Base-by-base conservation (phyloP, 2,329 filamentous ascomycete genomes). In the Fusarium bactridioides region DNA sequence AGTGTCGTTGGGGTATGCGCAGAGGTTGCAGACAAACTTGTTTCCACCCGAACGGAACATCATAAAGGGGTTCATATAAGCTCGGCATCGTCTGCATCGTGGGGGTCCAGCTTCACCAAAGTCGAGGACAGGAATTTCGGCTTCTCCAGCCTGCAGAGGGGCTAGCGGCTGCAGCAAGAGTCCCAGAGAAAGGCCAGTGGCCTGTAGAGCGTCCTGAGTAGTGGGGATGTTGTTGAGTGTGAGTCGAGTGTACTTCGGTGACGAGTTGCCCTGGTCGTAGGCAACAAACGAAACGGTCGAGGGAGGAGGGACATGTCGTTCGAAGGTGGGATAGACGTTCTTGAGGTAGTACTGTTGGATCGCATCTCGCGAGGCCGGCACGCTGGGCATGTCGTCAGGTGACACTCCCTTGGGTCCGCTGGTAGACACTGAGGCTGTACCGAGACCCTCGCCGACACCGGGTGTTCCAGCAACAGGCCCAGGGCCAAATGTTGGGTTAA, bases 61-160 rank as follows among this genome's bases (percentile, higher is more conserved):
- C 96, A 99, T 98, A 80, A 99, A 99, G 4, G 96, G 96, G 79
- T 99, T 99, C 84, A 99, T 97, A 83, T 99, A 99, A 19, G 95
- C 93, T 79, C 96, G 89, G 85, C 96, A 99, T 83, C 96, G 89
- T 77, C 94, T 90, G 83, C 96, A 99, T 80, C 96, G 90, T 27
- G 96, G 96, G 44, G 96, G 96, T 0, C 96, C 96, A 43, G 85
- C 84, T 45, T 98, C 94, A 54, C 96, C 96, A 86, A 98, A 99
- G 83, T 99, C 96, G 29, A 99, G 87, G 9, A 99, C 92, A 2
- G 96, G 96, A 61, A 99, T 92, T 3, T 94, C 90, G 54, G 92
- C 87, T 83, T 99, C 96, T 58, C 96, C 95, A 29, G 93, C 87
- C 78, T 97, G 93, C 45, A 95, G 86, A 44, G 90, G 88, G 4